Conservation (phyloP, 2,329 filamentous ascomycete genomes). For the Alternaria arbusti region DNA sequence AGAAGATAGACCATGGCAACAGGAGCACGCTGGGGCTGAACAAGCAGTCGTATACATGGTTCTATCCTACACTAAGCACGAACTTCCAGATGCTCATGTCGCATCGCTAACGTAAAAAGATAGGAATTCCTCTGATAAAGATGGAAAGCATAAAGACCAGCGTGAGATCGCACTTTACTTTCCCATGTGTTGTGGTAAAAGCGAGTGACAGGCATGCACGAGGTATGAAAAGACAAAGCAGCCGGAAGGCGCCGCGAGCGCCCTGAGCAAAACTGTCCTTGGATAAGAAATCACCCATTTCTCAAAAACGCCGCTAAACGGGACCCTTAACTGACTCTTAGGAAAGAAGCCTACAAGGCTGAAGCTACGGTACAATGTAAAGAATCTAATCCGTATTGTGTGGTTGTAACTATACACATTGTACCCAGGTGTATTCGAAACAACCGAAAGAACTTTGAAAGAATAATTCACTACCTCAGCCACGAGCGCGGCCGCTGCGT, state of each 20-base stretch:
- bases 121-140: neutral
- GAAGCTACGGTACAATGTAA: neutral
- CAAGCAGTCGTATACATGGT: neutral
- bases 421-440: neutral
- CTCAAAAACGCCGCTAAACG: slow-evolving; percentile 3
- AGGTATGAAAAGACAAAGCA: neutral
- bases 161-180: neutral
- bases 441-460: neutral
- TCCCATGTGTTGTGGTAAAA: neutral
- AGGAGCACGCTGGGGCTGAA: neutral
- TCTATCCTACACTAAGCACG: slow-evolving; percentile 1
- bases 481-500: slow-evolving; percentile 27
- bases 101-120: neutral
- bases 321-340: slow-evolving; percentile 1
- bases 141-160: neutral
- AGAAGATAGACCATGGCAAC: neutral
- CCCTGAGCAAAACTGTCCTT: neutral
- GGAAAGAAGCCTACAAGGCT: neutral
- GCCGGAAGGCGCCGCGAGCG: neutral
- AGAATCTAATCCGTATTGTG: neutral
- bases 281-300: neutral
- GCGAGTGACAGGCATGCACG: neutral
- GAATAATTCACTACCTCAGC: slow-evolving; percentile 5
- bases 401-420: neutral
- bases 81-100: neutral